Conservation (phyloP, 768 basidiomycete species). For the Scleroderma citrinum region DNA sequence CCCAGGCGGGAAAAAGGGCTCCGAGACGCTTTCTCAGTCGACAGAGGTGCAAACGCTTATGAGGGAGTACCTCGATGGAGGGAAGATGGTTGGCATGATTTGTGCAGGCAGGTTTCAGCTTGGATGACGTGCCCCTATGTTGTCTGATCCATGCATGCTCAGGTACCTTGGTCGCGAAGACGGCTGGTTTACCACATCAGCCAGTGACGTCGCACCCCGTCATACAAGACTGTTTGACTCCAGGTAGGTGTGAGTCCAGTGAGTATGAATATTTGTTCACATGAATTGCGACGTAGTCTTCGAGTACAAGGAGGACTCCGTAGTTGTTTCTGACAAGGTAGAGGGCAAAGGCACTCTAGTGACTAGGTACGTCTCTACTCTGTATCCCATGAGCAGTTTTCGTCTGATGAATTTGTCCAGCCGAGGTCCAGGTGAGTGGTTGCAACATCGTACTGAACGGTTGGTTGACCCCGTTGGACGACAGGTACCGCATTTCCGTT, state of each 20-base stretch:
- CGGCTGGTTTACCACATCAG: constrained; percentile 53
- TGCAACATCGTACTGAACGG: background rate
- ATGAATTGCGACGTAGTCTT: constrained; percentile 41
- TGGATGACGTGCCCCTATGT: background rate
- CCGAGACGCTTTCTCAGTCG: constrained; percentile 62
- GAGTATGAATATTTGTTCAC: background rate
- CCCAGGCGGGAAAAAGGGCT: constrained; percentile 76
- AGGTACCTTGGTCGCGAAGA: constrained; percentile 70
- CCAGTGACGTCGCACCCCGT: constrained; percentile 76
- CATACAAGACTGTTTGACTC: constrained; percentile 53
- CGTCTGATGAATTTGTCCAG: constrained; percentile 27
- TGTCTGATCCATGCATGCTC: background rate
- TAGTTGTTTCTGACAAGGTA: constrained; percentile 50
- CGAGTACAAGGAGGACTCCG: constrained; percentile 67
- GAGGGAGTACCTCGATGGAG: constrained; percentile 37
- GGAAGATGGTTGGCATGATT: constrained; percentile 69
- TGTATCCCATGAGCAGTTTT: background rate
- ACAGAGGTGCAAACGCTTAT: constrained; percentile 58
- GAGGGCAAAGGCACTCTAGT: constrained; percentile 47
- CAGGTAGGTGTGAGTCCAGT: constrained; percentile 31
- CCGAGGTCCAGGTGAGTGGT: constrained; percentile 60
- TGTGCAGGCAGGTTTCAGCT: constrained; percentile 56
- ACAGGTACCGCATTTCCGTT: constrained; percentile 74
- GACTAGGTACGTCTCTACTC: constrained; percentile 53
- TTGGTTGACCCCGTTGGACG: background rate